Base-by-base conservation (phyloP, 2,329 filamentous ascomycete genomes). In the Arthrobotrys iridis region DNA sequence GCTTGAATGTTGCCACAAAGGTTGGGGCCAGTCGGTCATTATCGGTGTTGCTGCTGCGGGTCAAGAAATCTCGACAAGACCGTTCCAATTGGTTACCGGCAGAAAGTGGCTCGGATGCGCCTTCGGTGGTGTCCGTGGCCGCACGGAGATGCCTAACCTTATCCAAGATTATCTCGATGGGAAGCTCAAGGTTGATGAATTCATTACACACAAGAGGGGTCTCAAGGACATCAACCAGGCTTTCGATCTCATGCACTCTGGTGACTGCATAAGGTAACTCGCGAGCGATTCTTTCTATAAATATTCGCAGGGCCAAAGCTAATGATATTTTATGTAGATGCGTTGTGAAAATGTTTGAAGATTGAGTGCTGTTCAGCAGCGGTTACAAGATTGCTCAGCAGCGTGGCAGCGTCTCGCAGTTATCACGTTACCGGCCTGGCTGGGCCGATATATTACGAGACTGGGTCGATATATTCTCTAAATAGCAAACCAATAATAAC, bases 71-170 rank as follows among this genome's bases (percentile, higher is more conserved):
- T 87, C 90, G 78, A 98, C 94, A 62, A 88, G 94, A 83, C 93
- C 95, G 82, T 99, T 99, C 90, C 95, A 98, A 86, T 89, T 99
- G 77, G 95, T 99, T 79, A 99, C 95, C 46, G 95, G 95, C 76
- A 93, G 95, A 82, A 91, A 96, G 76, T 99, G 95, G 95, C 96
- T 92, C 85, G 95, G 95, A 64, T 98, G 94, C 82, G 95, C 95
- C 15, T 99, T 99, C 81, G 95, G 95, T 79, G 95, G 95, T 80
- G 93, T 99, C 87, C 99, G 98, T 87, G 95, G 95, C 79, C 93
- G 95, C 81, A 90, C 91, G 33, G 95, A 99, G 85, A 88, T 99
- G 78, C 91, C 91, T 52, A 89, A 87, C 72, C 89, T 99, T 41
- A 93, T 99, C 22, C 85, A 89, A 79, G 94, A 98, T 84, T 99